A percentile compares a stretch with the other conserved stretches of the same genome.
These are phyloP conservation scores for Salix udensis DNA, from an alignment of 345 rosid genomes.

Conservation along the genomic window DNA sequence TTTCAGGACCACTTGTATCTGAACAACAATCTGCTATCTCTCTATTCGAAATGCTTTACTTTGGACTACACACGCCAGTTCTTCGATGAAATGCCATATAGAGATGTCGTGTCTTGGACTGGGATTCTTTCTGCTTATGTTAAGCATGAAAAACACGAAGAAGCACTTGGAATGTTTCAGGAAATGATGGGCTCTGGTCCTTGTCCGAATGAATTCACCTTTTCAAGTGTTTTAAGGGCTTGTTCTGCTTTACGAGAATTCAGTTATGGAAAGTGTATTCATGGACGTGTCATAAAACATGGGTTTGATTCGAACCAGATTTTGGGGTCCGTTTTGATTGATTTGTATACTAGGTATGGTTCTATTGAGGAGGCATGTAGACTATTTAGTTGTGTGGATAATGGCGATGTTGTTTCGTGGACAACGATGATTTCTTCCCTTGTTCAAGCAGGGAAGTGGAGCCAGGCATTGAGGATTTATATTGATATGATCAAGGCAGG, in stretches of 20 bases:
- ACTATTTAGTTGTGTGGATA: slow-evolving; percentile 37
- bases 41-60: slow-evolving; percentile 43
- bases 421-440: slow-evolving; percentile 58
- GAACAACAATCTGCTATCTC: slow-evolving; percentile 55
- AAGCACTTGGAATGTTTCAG: slow-evolving; percentile 39
- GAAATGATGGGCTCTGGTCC: slow-evolving; percentile 42
- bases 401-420: slow-evolving; percentile 58
- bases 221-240: slow-evolving; percentile 49
- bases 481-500: slow-evolving; percentile 46
- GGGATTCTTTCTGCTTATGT: slow-evolving; percentile 49
- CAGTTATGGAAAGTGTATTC: slow-evolving; percentile 41
- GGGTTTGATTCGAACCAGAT: slow-evolving; percentile 49
- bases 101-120: slow-evolving; percentile 66
- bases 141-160: slow-evolving; percentile 34
- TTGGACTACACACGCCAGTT: slow-evolving; percentile 41
- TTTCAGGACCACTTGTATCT: slow-evolving; percentile 41
- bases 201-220: slow-evolving; percentile 58
- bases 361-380: slow-evolving; percentile 36
- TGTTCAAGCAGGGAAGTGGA: slow-evolving; percentile 44
- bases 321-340: slow-evolving; percentile 46
- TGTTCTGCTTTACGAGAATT: slow-evolving; percentile 46
- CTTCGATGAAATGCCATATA: slow-evolving; percentile 69
- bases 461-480: slow-evolving; percentile 45
- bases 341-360: slow-evolving; percentile 54
- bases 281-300: slow-evolving; percentile 42